Conservation (phyloP, 2,329 filamentous ascomycete species). For the Zymoseptoria tritici region DNA sequence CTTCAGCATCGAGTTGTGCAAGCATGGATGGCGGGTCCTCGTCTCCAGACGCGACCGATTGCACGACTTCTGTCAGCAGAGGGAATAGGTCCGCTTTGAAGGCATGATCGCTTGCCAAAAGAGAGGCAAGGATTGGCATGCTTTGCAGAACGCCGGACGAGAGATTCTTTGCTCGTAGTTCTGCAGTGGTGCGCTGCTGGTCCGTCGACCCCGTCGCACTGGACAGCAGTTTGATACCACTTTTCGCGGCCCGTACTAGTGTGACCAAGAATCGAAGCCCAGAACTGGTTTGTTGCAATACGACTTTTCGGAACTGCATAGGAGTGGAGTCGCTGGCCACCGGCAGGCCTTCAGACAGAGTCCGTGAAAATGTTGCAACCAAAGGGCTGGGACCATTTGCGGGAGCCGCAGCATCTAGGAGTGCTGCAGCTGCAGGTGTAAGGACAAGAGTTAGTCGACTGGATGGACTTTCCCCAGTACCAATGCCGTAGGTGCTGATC, state of each 20-base stretch:
- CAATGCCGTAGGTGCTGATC: conserved; percentile 65
- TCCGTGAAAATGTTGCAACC: conserved; percentile 9
- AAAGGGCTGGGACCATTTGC: conserved; percentile 12
- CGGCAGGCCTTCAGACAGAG: conserved; percentile 14
- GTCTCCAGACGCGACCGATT: conserved; percentile 23
- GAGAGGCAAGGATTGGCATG: conserved; percentile 18
- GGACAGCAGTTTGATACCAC: conserved; percentile 6
- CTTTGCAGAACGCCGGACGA: conserved; percentile 13
- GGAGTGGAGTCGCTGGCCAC: conserved; percentile 17
- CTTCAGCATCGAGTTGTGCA: conserved; percentile 74
- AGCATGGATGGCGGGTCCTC: conserved; percentile 90
- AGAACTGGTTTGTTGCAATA: conserved; percentile 15
- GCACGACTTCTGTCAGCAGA: conserved; percentile 18
- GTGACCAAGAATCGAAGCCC: conserved; percentile 13
- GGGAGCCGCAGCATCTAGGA: conserved; percentile 61
- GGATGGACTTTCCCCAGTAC: conserved; percentile 46
- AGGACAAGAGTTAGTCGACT: conserved; percentile 55
- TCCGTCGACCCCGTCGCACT: neutral
- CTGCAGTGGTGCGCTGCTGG: neutral
- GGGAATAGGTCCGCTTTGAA: conserved; percentile 18
- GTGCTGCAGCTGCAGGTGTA: conserved; percentile 63
- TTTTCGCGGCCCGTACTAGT: conserved; percentile 16
- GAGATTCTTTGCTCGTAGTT: conserved; percentile 10
- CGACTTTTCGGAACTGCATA: conserved; percentile 8
- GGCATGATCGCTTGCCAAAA: conserved; percentile 18